Evolutionary conservation across 371 early-diverging fungal species (phyloP).

Genomic region (Choanephora cucurbitarum): DNA sequence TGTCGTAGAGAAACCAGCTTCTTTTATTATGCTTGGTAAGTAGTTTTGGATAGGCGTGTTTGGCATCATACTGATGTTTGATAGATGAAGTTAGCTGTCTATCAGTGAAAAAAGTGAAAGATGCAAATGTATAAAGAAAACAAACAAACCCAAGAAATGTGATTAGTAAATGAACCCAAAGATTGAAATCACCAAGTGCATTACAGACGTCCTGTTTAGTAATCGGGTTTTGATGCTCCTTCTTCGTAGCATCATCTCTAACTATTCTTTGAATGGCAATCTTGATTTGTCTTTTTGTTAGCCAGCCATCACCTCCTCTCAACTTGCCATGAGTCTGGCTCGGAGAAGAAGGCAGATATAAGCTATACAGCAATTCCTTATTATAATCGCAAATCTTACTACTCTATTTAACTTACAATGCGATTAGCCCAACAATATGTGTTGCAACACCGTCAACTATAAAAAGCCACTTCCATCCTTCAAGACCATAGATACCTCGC

Average conservation of each 20-base stretch:
- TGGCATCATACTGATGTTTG: conserved; percentile 41
- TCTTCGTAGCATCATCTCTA: conserved; percentile 53
- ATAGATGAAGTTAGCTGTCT: conserved; percentile 26
- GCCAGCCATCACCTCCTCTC: conserved; percentile 40
- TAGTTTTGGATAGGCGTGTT: conserved; percentile 47
- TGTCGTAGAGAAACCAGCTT: conserved; percentile 50
- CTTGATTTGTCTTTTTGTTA: conserved; percentile 39
- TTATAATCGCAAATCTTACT: too few relatives aligned
- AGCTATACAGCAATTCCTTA: conserved; percentile 16
- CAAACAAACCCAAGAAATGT: conserved; percentile 36
- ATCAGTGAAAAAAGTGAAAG: conserved; percentile 25
- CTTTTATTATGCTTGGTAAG: conserved; percentile 53
- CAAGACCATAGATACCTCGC: conserved; percentile 52
- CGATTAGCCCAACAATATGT: conserved; percentile 43
- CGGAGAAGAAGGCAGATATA: conserved; percentile 50
- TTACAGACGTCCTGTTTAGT: conserved; percentile 28
- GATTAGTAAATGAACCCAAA: conserved; percentile 46
- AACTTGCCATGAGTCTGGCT: conserved; percentile 37
- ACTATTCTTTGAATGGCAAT: conserved; percentile 57
- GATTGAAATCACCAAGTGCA: conserved; percentile 40
- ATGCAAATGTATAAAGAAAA: too few relatives aligned
- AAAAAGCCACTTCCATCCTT: conserved; percentile 65
- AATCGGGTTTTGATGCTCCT: conserved; percentile 33
- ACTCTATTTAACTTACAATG: conserved; percentile 29
- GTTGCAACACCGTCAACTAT: conserved; percentile 57